Conservation (phyloP, 176 grass and related monocot genomes). For the Raddia guianensis region DNA sequence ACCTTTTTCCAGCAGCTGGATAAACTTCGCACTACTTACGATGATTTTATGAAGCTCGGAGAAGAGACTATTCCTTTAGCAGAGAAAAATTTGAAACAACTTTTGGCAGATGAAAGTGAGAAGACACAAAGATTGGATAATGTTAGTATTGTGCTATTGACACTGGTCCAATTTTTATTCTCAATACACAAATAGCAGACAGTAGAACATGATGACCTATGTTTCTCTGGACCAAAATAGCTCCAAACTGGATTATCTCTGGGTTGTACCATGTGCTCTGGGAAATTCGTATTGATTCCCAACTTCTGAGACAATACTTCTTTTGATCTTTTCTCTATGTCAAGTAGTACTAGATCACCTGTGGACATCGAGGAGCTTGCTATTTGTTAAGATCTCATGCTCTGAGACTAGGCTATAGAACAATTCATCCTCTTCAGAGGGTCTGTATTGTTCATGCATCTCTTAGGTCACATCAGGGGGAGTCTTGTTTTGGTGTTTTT, state of each 20-base stretch:
- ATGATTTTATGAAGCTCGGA: slow-evolving; percentile 75
- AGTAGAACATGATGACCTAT: slow-evolving; percentile 16
- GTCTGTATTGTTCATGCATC: slow-evolving; percentile 1
- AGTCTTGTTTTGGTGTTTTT: not conserved
- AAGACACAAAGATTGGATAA: slow-evolving; percentile 75
- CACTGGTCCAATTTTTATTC: slow-evolving; percentile 20
- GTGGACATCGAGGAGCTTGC: not conserved
- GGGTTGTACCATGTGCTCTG: not conserved
- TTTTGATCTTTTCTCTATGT: slow-evolving; percentile 12
- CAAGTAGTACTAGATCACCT: not conserved
- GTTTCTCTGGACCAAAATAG: slow-evolving; percentile 6
- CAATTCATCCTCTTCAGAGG: slow-evolving; percentile 19
- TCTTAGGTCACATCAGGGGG: slow-evolving; percentile 8
- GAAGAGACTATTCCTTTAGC: slow-evolving; percentile 76
- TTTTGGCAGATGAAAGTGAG: slow-evolving; percentile 66
- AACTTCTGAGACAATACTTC: slow-evolving; percentile 1
- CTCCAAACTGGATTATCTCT: slow-evolving; percentile 9
- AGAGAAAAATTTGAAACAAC: slow-evolving; percentile 78
- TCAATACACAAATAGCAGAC: slow-evolving; percentile 8
- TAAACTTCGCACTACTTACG: slow-evolving; percentile 68
- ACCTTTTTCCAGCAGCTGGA: slow-evolving; percentile 78
- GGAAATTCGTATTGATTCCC: not conserved
- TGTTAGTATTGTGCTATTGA: slow-evolving; percentile 52
- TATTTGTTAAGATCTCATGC: not conserved
- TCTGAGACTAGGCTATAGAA: not conserved